Conservation (phyloP, 2,329 filamentous ascomycete genomes). For the Sporothrix schenckii region DNA sequence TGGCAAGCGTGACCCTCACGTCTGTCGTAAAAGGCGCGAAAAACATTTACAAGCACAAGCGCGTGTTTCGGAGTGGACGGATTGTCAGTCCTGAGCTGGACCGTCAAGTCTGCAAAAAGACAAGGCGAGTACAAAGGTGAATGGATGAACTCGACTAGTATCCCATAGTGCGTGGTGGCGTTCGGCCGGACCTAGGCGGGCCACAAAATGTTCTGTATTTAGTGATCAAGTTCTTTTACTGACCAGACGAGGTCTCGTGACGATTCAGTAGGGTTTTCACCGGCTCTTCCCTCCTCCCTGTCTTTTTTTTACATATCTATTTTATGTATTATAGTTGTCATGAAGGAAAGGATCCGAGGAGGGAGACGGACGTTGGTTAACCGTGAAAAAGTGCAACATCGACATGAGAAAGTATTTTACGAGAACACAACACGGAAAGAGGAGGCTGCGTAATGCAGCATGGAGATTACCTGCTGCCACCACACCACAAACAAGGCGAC, state of each 20-base stretch:
- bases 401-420: not conserved
- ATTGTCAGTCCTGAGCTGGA: constrained; percentile 19
- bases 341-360: not conserved
- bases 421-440: constrained; percentile 1
- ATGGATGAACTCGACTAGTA: not conserved
- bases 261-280: not conserved
- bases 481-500: not conserved
- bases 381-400: not conserved
- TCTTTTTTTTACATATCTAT: too few relatives aligned
- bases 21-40: not conserved
- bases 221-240: not conserved
- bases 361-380: too few relatives aligned
- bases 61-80: constrained; percentile 17
- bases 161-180: not conserved
- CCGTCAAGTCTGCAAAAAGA: not conserved
- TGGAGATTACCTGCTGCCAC: not conserved
- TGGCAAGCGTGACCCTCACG: constrained; percentile 17
- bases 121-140: constrained; percentile 10
- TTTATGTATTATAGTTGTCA: not conserved
- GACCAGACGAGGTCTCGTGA: constrained; percentile 17
- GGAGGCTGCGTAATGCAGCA: not conserved
- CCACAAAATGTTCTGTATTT: not conserved
- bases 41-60: constrained; percentile 19
- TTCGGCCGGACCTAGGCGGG: constrained; percentile 15
- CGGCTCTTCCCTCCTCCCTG: not conserved